Evolutionary conservation across 169 alveolate species (phyloP).

Genomic region (Blepharisma undulans): DNA sequence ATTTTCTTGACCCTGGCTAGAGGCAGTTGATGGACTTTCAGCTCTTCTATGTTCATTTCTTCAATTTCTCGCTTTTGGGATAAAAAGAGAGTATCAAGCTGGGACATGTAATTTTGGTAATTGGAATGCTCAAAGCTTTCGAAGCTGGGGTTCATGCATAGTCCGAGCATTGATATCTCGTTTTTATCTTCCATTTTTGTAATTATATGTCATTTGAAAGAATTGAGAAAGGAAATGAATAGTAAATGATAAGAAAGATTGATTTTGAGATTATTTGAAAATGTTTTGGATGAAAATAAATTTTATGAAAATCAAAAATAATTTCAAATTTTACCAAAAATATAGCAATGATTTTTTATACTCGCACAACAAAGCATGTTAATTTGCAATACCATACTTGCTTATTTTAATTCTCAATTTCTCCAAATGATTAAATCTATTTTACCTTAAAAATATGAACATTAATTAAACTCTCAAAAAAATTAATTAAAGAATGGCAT

Average conservation of each 20-base stretch:
- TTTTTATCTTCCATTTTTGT: background rate
- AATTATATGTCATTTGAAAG: too few species aligned
- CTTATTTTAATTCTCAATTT: background rate
- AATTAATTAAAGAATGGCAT: background rate
- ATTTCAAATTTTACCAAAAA: too few species aligned
- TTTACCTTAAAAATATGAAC: background rate
- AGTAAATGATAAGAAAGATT: too few species aligned
- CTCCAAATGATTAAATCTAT: background rate
- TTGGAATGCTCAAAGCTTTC: background rate
- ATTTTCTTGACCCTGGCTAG: constrained; percentile 94
- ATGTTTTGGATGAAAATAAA: too few species aligned
- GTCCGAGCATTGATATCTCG: background rate
- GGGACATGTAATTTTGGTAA: constrained; percentile 8
- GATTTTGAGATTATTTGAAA: too few species aligned
- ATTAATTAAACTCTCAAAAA: background rate
- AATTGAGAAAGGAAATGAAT: background rate
- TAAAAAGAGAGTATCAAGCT: constrained; percentile 22
- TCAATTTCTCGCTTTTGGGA: constrained; percentile 24
- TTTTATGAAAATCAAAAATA: too few species aligned
- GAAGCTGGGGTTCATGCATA: background rate
- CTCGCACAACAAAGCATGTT: background rate
- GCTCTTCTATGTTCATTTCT: background rate
- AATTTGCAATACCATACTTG: too few species aligned
- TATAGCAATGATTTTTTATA: too few species aligned
- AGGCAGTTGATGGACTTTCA: constrained; percentile 81